Evolutionary conservation across 495 filamentous ascomycete species (phyloP).

Genomic region (Aspergillus cavernicola): DNA sequence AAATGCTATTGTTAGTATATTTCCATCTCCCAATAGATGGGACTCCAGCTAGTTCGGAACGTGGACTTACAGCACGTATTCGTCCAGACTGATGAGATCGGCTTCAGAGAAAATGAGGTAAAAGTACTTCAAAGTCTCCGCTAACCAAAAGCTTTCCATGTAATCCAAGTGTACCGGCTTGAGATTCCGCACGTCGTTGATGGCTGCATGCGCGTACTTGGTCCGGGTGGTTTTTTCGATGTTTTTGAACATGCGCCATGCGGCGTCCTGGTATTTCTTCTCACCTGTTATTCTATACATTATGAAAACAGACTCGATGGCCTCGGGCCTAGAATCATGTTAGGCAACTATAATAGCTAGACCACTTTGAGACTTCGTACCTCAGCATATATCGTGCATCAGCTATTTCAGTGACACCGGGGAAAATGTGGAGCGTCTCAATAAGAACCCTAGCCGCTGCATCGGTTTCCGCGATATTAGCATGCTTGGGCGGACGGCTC

Average conservation of each 20-base stretch:
- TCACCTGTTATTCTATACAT: slow-evolving; percentile 74
- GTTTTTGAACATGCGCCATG: slow-evolving; percentile 73
- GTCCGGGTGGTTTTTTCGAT: slow-evolving; percentile 60
- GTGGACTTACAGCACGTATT: slow-evolving; percentile 56
- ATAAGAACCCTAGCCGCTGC: slow-evolving; percentile 41
- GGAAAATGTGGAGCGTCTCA: slow-evolving; percentile 44
- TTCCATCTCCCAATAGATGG: no score
- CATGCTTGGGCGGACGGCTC: slow-evolving; percentile 14
- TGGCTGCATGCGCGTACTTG: slow-evolving; percentile 54
- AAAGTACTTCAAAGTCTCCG: slow-evolving; percentile 92
- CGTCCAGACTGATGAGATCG: slow-evolving; percentile 63
- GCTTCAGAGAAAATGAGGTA: slow-evolving; percentile 81
- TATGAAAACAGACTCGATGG: slow-evolving; percentile 70
- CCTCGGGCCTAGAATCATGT: slow-evolving; percentile 51
- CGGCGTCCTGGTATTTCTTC: slow-evolving; percentile 58
- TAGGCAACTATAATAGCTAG: neutral
- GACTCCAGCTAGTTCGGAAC: no score
- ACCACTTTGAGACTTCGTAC: slow-evolving; percentile 26
- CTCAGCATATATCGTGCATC: slow-evolving; percentile 67
- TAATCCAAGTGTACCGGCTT: slow-evolving; percentile 36
- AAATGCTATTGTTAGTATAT: slow-evolving; percentile 7
- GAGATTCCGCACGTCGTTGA: slow-evolving; percentile 50
- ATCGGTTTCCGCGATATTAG: slow-evolving; percentile 23
- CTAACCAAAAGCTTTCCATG: slow-evolving; percentile 60
- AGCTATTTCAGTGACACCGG: slow-evolving; percentile 54